Conservation (phyloP, 805 yeast species). For the Myxozyma monticola region DNA sequence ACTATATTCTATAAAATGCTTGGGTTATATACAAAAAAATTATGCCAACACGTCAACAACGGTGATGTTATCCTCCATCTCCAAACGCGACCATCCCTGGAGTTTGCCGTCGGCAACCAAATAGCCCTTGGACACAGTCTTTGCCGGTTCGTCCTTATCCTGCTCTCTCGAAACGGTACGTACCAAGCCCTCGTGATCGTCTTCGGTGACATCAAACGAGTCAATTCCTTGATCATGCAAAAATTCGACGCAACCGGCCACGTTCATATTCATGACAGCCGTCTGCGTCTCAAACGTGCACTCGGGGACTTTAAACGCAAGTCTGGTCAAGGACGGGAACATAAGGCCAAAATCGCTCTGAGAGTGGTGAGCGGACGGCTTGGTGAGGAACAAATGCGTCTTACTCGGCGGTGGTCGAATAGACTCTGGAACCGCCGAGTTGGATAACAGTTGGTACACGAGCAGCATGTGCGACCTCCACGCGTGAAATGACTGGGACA, state of each 20-base stretch:
- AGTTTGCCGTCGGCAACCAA: slow-evolving; percentile 19
- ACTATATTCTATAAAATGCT: not conserved
- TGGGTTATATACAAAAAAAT: not conserved
- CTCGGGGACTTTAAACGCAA: slow-evolving; percentile 24
- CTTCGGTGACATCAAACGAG: slow-evolving; percentile 11
- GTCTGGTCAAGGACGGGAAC: slow-evolving; percentile 25
- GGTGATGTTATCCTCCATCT: slow-evolving; percentile 19
- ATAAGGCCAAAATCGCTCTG: slow-evolving; percentile 32
- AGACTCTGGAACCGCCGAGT: slow-evolving; percentile 13
- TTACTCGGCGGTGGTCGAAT: slow-evolving; percentile 6
- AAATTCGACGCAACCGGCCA: slow-evolving; percentile 25
- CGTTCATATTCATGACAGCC: slow-evolving; percentile 29
- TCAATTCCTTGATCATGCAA: slow-evolving; percentile 15
- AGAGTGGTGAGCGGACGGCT: slow-evolving; percentile 31
- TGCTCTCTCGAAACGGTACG: slow-evolving; percentile 15
- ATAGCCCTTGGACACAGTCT: slow-evolving; percentile 8
- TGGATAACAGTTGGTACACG: slow-evolving; percentile 24
- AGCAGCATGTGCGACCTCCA: slow-evolving; percentile 26
- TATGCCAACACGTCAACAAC: slow-evolving; percentile 19
- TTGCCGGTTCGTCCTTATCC: not conserved
- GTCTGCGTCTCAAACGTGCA: slow-evolving; percentile 27
- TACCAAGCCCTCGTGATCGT: slow-evolving; percentile 14
- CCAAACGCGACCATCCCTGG: slow-evolving; percentile 25
- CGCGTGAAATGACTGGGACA: slow-evolving; percentile 28
- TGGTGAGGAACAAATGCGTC: slow-evolving; percentile 18